These are phyloP conservation scores for Pluteus cervinus DNA, from an alignment of 768 basidiomycete species.

Conservation along the genomic window DNA sequence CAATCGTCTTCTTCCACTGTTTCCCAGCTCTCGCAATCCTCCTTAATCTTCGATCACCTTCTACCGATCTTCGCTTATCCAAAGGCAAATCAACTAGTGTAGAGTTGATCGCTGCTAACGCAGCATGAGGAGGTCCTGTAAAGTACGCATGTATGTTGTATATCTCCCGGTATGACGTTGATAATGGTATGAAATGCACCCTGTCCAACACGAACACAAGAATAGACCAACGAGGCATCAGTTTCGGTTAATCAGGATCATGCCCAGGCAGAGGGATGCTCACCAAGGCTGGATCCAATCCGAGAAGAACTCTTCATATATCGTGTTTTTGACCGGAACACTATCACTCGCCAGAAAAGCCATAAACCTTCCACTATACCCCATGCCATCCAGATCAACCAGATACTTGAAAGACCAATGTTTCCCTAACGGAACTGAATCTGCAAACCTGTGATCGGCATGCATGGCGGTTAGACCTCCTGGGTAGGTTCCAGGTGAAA, in stretches of 20 bases:
- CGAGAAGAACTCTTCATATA: conserved; percentile 86
- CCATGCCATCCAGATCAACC: conserved; percentile 91
- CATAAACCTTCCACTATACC: conserved; percentile 89
- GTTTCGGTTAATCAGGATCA: neutral
- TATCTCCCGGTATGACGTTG: conserved; percentile 80
- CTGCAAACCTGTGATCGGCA: conserved; percentile 60
- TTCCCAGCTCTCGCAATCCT: conserved; percentile 91
- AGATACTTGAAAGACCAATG: conserved; percentile 95
- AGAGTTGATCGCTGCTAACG: conserved; percentile 47
- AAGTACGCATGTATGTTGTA: conserved; percentile 95
- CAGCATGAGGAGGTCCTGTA: conserved; percentile 69
- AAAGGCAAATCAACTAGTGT: conserved; percentile 29
- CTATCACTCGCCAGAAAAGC: conserved; percentile 82
- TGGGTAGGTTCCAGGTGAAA: conserved; percentile 66
- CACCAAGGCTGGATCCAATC: conserved; percentile 55
- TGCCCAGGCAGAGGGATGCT: neutral
- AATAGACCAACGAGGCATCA: neutral
- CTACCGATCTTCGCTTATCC: conserved; percentile 31
- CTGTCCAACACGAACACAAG: conserved; percentile 27
- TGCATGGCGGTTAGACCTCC: conserved; percentile 66
- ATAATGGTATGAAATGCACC: conserved; percentile 94
- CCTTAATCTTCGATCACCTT: conserved; percentile 68
- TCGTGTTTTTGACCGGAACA: conserved; percentile 83
- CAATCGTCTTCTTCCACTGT: conserved; percentile 83
- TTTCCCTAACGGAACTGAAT: conserved; percentile 73